Conservation (phyloP, 768 basidiomycete genomes). For the Cubamyces lactineus region DNA sequence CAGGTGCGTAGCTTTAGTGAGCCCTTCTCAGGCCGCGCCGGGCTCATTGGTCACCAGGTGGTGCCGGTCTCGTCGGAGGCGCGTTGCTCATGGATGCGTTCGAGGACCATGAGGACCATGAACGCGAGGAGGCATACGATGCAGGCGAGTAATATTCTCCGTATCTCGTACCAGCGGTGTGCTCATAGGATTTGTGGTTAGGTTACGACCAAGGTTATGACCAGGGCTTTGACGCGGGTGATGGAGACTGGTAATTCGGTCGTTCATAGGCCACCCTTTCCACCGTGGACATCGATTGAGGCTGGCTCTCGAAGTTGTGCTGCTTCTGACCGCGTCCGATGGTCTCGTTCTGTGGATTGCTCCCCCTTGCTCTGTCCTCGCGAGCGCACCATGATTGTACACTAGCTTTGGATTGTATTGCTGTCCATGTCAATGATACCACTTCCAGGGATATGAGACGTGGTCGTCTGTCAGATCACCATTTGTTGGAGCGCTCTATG, state of each 20-base stretch:
- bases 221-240: conserved; percentile 29
- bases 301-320: too few species aligned
- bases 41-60: conserved; percentile 41
- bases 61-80: conserved; percentile 70
- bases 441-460: neutral
- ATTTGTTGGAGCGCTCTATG: too few species aligned
- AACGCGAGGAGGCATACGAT: conserved; percentile 38
- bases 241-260: conserved; percentile 29
- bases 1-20: conserved; percentile 41
- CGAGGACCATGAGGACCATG: conserved; percentile 45
- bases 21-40: neutral
- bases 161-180: neutral
- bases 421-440: conserved; percentile 3
- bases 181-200: conserved; percentile 13
- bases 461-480: too few species aligned
- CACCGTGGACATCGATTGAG: neutral
- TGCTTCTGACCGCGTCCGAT: too few species aligned
- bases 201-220: conserved; percentile 35
- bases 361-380: too few species aligned
- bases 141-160: conserved; percentile 34
- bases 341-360: too few species aligned
- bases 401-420: neutral
- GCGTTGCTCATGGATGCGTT: conserved; percentile 54
- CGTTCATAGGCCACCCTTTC: neutral
- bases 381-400: neutral